phyloP scores from a whole-genome alignment of 2,329 filamentous ascomycete species.

The Fusarium pseudograminearum region DNA sequence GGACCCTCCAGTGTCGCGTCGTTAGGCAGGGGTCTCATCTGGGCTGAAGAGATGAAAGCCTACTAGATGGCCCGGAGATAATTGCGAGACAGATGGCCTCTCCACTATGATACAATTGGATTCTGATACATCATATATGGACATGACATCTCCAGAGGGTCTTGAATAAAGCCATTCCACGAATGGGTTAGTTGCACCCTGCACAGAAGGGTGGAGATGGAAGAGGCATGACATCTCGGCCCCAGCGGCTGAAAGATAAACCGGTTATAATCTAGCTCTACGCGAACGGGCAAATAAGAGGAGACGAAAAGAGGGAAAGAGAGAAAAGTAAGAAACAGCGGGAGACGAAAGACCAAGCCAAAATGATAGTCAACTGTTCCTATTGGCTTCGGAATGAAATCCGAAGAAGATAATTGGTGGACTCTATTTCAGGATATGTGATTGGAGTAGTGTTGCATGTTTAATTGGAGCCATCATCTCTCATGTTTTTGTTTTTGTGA shows the following conservation, averaged over 20 bases:
- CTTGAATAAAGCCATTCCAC: neutral
- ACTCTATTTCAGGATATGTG: accelerated
- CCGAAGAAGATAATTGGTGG: accelerated
- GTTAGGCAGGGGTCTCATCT: neutral
- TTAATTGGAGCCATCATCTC: neutral
- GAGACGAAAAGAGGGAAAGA: neutral
- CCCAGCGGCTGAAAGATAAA: no score
- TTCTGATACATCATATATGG: neutral
- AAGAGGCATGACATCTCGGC: neutral
- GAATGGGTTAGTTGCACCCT: neutral
- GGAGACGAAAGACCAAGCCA: no score
- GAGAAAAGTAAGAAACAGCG: neutral
- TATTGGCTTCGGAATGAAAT: accelerated
- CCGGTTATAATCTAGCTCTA: neutral
- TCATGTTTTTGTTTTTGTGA: no score
- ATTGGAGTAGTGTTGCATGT: neutral
- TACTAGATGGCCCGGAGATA: neutral
- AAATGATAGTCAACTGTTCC: no score
- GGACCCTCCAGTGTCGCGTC: neutral
- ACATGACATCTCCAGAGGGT: neutral
- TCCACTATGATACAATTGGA: neutral
- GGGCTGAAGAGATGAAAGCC: neutral
- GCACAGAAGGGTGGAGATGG: neutral
- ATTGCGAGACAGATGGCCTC: no score
- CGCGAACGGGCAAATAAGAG: no score